phyloP scores from a whole-genome alignment of 2,329 filamentous ascomycete genomes.

The Colletotrichum tofieldiae region DNA sequence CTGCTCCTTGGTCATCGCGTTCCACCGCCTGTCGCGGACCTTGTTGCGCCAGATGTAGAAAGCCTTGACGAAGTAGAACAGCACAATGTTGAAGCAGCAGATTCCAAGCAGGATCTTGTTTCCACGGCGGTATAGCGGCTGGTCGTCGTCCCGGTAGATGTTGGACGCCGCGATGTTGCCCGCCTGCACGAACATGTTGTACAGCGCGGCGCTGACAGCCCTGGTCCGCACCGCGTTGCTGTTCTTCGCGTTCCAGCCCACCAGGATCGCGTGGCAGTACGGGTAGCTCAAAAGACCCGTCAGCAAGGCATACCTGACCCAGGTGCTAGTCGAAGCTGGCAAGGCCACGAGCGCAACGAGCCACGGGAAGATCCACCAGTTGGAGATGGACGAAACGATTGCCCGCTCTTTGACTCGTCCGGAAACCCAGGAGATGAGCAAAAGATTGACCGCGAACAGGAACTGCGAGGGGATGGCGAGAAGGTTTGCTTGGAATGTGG shows the following conservation, averaged over 20 bases:
- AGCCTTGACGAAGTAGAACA: slow-evolving; percentile 61
- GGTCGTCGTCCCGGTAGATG: slow-evolving; percentile 71
- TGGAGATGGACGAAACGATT: slow-evolving; percentile 61
- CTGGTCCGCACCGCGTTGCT: slow-evolving; percentile 65
- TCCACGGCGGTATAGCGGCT: slow-evolving; percentile 66
- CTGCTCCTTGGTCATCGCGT: slow-evolving; percentile 60
- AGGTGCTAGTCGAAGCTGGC: slow-evolving; percentile 54
- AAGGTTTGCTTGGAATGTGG: slow-evolving; percentile 62
- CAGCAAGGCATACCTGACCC: slow-evolving; percentile 59
- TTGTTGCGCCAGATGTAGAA: slow-evolving; percentile 66
- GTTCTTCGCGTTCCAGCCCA: slow-evolving; percentile 64
- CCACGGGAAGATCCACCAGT: slow-evolving; percentile 67
- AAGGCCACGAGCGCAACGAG: slow-evolving; percentile 61
- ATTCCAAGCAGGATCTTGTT: slow-evolving; percentile 67
- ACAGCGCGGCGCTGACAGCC: slow-evolving; percentile 63
- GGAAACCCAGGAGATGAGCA: slow-evolving; percentile 63
- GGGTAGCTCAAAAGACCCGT: slow-evolving; percentile 62
- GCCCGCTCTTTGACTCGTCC: slow-evolving; percentile 61
- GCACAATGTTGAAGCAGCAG: slow-evolving; percentile 61
- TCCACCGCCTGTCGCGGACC: slow-evolving; percentile 60
- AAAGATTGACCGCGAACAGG: slow-evolving; percentile 62
- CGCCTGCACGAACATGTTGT: slow-evolving; percentile 64
- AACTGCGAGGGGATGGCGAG: slow-evolving; percentile 62
- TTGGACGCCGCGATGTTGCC: slow-evolving; percentile 61
- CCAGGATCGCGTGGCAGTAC: slow-evolving; percentile 64